A percentile compares a stretch with the other conserved stretches of the same genome.
phyloP scores from a whole-genome alignment of 352 stramenopile species.

The Globisporangium heterothallicum region DNA sequence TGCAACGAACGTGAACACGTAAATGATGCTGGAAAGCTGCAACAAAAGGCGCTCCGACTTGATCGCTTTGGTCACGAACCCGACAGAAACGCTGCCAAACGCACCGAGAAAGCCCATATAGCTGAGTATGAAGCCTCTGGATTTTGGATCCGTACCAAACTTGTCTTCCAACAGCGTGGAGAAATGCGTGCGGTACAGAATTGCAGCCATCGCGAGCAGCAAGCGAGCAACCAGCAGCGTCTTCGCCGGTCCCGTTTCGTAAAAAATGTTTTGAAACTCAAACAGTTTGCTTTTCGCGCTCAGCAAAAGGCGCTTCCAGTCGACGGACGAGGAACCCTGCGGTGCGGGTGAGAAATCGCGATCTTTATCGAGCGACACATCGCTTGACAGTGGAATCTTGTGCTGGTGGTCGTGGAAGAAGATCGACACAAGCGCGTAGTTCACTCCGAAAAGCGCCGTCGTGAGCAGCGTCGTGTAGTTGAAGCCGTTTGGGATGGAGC shows the following conservation, averaged over 20 bases:
- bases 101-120: constrained; percentile 78
- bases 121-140: constrained; percentile 66
- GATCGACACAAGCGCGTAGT: constrained; percentile 58
- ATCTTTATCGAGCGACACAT: constrained; percentile 2
- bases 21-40: constrained; percentile 58
- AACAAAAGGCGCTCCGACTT: constrained; percentile 56
- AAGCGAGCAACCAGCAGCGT: constrained; percentile 64
- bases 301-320: constrained; percentile 33
- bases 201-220: constrained; percentile 67
- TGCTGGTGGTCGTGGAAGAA: constrained; percentile 33
- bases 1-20: constrained; percentile 65
- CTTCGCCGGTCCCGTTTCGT: constrained; percentile 56
- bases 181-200: constrained; percentile 79
- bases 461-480: constrained; percentile 79
- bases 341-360: background rate
- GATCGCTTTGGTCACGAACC: constrained; percentile 35
- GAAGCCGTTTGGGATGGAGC: constrained; percentile 62
- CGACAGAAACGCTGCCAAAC: constrained; percentile 58
- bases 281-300: constrained; percentile 53
- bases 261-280: constrained; percentile 56
- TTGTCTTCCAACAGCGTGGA: constrained; percentile 76
- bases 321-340: background rate
- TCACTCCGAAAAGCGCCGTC: constrained; percentile 55
- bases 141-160: constrained; percentile 56
- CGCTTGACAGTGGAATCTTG: constrained; percentile 6